Percentiles rank a stretch among this genome's conserved stretches.
Conservation (phyloP, 192 early-diverging fungal genomes). For the Linderina pennispora region DNA sequence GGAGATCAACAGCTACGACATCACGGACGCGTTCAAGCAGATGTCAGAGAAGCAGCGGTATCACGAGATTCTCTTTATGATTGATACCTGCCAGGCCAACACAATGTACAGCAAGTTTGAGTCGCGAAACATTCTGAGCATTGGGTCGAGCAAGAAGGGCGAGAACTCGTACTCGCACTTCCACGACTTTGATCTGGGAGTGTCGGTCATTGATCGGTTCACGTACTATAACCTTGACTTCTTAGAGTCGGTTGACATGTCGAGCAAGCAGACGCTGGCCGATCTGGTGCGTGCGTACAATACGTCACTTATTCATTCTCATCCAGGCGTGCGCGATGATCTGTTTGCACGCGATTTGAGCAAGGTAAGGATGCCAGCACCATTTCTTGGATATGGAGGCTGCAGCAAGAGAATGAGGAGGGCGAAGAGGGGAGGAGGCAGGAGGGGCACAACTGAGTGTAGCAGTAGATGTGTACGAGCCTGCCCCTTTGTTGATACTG, state of each 20-base stretch:
- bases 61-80: conserved; percentile 97
- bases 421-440: too few relatives aligned
- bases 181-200: conserved; percentile 86
- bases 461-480: too few relatives aligned
- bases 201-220: conserved; percentile 95
- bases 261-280: conserved; percentile 65
- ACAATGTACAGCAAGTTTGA: conserved; percentile 93
- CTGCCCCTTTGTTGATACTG: too few relatives aligned
- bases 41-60: conserved; percentile 97
- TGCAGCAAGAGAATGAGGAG: too few relatives aligned
- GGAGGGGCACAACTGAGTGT: too few relatives aligned
- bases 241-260: conserved; percentile 78
- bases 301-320: conserved; percentile 64
- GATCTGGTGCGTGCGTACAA: conserved; percentile 83
- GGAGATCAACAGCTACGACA: conserved; percentile 92
- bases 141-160: conserved; percentile 76
- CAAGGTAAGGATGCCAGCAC: conserved; percentile 54
- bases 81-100: conserved; percentile 98
- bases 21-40: conserved; percentile 95
- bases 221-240: conserved; percentile 95
- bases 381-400: too few relatives aligned
- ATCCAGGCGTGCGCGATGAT: conserved; percentile 80
- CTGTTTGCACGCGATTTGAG: conserved; percentile 72
- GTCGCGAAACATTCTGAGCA: conserved; percentile 89
- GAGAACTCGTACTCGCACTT: conserved; percentile 87